phyloP scores from a whole-genome alignment of 495 filamentous ascomycete species.

The Penicillium ochrochloron region DNA sequence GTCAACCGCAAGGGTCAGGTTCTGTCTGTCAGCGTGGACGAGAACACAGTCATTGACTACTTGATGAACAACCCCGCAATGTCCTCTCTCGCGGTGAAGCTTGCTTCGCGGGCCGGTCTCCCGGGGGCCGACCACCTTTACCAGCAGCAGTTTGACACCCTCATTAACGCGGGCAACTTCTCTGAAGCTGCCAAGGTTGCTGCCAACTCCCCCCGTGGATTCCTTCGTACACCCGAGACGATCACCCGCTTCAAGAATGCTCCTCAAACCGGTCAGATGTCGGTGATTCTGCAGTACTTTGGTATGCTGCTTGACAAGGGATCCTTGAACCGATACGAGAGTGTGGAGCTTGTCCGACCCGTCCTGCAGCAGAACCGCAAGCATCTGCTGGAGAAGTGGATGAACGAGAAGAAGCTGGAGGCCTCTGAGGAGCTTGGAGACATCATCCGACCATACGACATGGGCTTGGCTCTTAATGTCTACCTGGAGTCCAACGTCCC shows the following conservation, averaged over 20 bases:
- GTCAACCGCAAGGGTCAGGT: constrained; percentile 98
- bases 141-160: constrained; percentile 85
- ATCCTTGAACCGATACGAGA: constrained; percentile 87
- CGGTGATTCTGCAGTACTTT: constrained; percentile 95
- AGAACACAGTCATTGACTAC: constrained; percentile 88
- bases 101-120: constrained; percentile 91
- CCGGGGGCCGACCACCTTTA: constrained; percentile 96
- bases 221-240: constrained; percentile 89
- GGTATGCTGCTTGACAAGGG: constrained; percentile 97
- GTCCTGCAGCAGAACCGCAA: constrained; percentile 93
- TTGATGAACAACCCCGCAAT: constrained; percentile 94
- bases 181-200: constrained; percentile 91
- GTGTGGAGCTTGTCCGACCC: constrained; percentile 88
- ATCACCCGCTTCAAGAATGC: constrained; percentile 93
- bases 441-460: constrained; percentile 86
- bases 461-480: constrained; percentile 80
- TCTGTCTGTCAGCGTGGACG: constrained; percentile 88
- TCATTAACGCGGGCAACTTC: constrained; percentile 76
- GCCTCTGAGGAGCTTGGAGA: constrained; percentile 96
- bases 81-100: constrained; percentile 86
- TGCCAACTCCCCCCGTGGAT: constrained; percentile 94
- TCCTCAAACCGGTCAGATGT: constrained; percentile 74
- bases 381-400: constrained; percentile 96
- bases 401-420: constrained; percentile 92
- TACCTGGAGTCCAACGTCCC: constrained; percentile 87